A percentile compares a stretch with the other conserved stretches of the same genome.
These are phyloP conservation scores for Scenedesmus sp. DNA, from an alignment of 163 green algal species.

Conservation along the genomic window DNA sequence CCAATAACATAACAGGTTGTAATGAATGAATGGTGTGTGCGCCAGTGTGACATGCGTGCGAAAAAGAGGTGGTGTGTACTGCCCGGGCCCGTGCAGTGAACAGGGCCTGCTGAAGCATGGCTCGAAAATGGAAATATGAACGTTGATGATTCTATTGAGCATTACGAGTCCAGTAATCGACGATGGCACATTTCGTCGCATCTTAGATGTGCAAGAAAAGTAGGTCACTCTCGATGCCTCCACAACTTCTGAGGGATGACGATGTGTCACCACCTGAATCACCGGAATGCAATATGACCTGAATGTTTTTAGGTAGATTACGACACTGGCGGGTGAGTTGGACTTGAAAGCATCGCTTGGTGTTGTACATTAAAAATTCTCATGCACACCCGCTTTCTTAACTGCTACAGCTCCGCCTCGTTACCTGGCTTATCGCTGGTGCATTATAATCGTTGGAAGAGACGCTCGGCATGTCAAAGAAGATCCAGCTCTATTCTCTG, in stretches of 20 bases:
- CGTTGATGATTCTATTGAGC: too few relatives aligned
- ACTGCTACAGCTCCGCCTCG: neutral
- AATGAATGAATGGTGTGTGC: neutral
- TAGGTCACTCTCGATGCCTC: neutral
- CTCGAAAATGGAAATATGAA: neutral
- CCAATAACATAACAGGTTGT: neutral
- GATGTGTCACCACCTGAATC: neutral
- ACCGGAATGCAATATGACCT: too few relatives aligned
- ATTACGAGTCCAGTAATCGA: too few relatives aligned
- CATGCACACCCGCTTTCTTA: neutral
- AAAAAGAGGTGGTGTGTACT: neutral
- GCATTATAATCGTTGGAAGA: neutral
- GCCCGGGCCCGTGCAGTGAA: neutral
- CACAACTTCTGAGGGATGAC: neutral
- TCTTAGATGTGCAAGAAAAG: neutral
- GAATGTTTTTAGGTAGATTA: too few relatives aligned
- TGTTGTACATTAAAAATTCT: neutral
- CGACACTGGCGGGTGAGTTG: too few relatives aligned
- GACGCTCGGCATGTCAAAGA: conserved; percentile 7
- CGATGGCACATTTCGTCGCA: neutral
- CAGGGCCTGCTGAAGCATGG: neutral
- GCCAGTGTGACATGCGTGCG: neutral
- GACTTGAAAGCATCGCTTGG: neutral
- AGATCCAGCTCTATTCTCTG: conserved; percentile 49
- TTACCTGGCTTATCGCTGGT: neutral